phyloP scores from a whole-genome alignment of 2,329 filamentous ascomycete species.

The Pyrenochaeta sp. region DNA sequence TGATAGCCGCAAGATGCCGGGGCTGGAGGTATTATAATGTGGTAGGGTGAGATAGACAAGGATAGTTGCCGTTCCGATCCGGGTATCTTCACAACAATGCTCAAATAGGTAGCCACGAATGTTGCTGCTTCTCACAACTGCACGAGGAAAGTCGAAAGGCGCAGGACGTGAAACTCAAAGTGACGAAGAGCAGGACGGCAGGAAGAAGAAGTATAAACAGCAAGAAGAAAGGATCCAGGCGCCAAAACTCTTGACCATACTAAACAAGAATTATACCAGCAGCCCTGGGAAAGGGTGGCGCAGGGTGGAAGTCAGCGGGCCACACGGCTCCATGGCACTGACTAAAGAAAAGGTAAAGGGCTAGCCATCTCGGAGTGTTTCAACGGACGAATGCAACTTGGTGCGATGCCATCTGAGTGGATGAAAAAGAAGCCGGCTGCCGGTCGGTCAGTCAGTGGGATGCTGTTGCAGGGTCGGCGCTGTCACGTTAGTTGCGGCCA shows the following conservation, averaged over 20 bases:
- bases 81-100: not conserved
- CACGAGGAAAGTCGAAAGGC: not conserved
- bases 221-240: not conserved
- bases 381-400: constrained; percentile 11
- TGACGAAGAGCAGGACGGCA: not conserved
- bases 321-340: not conserved
- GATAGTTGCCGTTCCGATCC: not conserved
- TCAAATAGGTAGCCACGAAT: not conserved
- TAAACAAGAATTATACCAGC: not conserved
- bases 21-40: not conserved
- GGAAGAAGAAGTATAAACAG: not conserved
- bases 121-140: not conserved
- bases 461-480: constrained; percentile 6
- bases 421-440: constrained; percentile 12
- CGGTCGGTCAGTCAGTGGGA: not conserved
- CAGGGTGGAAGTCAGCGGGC: constrained; percentile 16
- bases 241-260: not conserved
- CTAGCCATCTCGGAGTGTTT: not conserved
- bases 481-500: constrained; percentile 1
- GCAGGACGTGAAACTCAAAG: not conserved
- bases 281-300: not conserved
- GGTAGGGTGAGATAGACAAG: not conserved
- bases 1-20: not conserved
- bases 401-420: constrained; percentile 5
- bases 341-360: not conserved